Percentiles rank a stretch among this genome's conserved stretches.
phyloP scores from a whole-genome alignment of 2,329 filamentous ascomycete species.

The Corniculantispora saksenae region DNA sequence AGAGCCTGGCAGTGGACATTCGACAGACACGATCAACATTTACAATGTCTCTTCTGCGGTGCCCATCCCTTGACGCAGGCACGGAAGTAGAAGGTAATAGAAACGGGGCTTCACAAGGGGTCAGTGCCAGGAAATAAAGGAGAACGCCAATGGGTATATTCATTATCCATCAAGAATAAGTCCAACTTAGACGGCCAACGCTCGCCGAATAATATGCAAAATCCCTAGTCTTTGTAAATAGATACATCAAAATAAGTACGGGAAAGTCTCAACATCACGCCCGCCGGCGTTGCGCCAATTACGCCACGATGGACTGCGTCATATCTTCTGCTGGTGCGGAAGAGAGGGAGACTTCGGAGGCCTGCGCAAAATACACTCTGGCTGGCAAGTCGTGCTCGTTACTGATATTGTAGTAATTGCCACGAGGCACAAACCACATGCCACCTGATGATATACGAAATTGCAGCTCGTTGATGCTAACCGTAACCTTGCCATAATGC shows the following conservation, averaged over 20 bases:
- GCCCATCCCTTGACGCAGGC: no score
- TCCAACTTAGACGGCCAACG: neutral
- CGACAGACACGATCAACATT: no score
- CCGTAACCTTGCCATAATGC: constrained; percentile 76
- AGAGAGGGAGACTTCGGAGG: constrained; percentile 57
- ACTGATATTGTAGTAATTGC: constrained; percentile 88
- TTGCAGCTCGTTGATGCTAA: constrained; percentile 71
- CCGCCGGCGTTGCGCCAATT: neutral
- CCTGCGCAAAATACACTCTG: constrained; percentile 90
- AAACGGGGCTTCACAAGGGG: no score
- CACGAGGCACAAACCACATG: constrained; percentile 92
- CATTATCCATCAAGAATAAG: constrained; percentile 5
- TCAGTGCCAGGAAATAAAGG: neutral
- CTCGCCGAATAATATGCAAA: constrained; percentile 14
- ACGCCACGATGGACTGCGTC: constrained; percentile 14
- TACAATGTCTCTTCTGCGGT: no score
- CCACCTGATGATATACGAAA: constrained; percentile 88
- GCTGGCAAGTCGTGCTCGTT: constrained; percentile 75
- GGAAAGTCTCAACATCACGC: neutral
- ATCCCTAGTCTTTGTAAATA: neutral
- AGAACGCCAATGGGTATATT: constrained; percentile 15
- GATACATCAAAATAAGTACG: constrained; percentile 2
- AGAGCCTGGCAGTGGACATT: no score
- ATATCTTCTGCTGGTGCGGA: constrained; percentile 1
- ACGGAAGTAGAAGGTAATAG: no score